These are phyloP conservation scores for Penicillium occitanis DNA, from an alignment of 2,329 filamentous ascomycete species.

Conservation along the genomic window DNA sequence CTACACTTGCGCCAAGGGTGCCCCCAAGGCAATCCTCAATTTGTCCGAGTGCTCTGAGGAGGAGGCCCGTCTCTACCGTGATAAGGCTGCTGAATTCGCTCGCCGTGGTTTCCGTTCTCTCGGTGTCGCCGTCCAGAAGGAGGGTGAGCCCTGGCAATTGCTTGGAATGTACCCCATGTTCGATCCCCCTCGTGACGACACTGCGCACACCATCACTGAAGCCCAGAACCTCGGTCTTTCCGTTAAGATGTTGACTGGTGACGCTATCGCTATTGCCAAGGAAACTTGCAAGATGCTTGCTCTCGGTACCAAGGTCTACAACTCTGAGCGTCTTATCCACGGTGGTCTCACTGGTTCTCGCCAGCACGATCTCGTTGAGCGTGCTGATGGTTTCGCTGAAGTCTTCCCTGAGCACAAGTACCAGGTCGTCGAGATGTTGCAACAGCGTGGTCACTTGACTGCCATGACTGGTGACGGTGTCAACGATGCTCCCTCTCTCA, in stretches of 20 bases:
- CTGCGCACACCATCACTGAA: conserved; percentile 70
- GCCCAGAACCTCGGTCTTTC: conserved; percentile 69
- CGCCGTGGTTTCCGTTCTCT: conserved; percentile 72
- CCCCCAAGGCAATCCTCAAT: conserved; percentile 67
- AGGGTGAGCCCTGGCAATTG: conserved; percentile 66
- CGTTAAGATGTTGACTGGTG: conserved; percentile 75
- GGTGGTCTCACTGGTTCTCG: conserved; percentile 67
- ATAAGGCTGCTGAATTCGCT: conserved; percentile 69
- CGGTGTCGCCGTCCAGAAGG: conserved; percentile 71
- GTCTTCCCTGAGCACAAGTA: conserved; percentile 71
- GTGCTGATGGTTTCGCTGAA: conserved; percentile 67
- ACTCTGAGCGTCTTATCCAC: conserved; percentile 70
- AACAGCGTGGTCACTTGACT: conserved; percentile 66
- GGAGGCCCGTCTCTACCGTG: conserved; percentile 62
- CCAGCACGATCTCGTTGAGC: conserved; percentile 70
- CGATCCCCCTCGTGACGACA: conserved; percentile 71
- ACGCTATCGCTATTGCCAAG: conserved; percentile 72
- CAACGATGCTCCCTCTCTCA: conserved; percentile 67
- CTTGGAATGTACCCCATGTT: conserved; percentile 74
- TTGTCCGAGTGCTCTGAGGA: conserved; percentile 64
- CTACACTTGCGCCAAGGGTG: conserved; percentile 70
- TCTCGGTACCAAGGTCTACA: conserved; percentile 73
- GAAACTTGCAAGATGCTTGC: conserved; percentile 76
- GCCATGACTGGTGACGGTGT: conserved; percentile 72
- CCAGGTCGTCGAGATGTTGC: conserved; percentile 68